A percentile compares a stretch with the other conserved stretches of the same genome.
Evolutionary conservation across 2,329 filamentous ascomycete genomes (phyloP).

Genomic region (Diaporthe amygdali): DNA sequence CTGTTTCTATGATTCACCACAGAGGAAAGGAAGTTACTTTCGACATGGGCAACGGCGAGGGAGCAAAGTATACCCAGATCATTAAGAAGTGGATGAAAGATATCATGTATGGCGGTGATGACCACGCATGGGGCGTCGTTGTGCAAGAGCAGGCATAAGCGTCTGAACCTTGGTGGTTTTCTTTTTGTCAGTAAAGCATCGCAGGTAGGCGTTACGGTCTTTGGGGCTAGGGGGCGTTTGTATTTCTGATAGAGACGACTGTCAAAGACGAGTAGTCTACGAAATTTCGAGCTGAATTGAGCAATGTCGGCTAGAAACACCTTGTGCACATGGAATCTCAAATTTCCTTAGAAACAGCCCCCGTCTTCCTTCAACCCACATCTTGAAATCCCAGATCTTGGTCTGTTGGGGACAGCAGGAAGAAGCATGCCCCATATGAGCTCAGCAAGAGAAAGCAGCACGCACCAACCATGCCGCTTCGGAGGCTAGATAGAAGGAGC

Average conservation of each 20-base stretch:
- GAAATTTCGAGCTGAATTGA: neutral
- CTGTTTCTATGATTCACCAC: conserved; percentile 72
- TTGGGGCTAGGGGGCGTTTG: neutral
- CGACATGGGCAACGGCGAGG: conserved; percentile 60
- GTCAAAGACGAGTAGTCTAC: neutral
- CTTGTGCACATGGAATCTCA: neutral
- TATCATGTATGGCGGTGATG: conserved; percentile 75
- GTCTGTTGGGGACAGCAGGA: neutral
- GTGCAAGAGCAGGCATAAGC: conserved; percentile 59
- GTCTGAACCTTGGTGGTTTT: neutral
- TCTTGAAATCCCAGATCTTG: neutral
- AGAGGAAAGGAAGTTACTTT: conserved; percentile 67
- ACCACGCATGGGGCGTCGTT: conserved; percentile 74
- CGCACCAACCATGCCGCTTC: neutral
- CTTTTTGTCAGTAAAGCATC: neutral
- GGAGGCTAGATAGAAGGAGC: no score
- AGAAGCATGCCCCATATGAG: neutral
- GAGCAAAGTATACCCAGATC: conserved; percentile 61
- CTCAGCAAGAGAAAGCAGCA: neutral
- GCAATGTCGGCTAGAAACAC: neutral
- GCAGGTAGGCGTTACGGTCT: neutral
- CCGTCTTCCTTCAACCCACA: neutral
- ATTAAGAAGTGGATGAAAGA: conserved; percentile 72
- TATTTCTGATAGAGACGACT: neutral
- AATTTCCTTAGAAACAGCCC: neutral